A percentile compares a stretch with the other conserved stretches of the same genome.
Conservation (phyloP, 2,329 filamentous ascomycete genomes). For the Cryphonectria naterciae region DNA sequence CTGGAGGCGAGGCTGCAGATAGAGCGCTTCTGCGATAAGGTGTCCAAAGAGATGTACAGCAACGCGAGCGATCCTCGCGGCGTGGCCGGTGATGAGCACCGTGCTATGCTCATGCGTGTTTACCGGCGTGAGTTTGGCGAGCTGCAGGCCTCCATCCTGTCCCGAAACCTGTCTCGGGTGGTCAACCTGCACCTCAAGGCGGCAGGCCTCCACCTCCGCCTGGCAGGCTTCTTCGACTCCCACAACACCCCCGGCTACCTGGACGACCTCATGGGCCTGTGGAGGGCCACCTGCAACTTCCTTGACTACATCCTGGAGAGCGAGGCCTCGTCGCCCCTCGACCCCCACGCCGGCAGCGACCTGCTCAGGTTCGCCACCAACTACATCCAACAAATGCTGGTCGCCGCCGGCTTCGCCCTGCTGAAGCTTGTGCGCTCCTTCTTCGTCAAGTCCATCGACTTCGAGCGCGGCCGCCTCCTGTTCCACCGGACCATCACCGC, state of each 20-base stretch:
- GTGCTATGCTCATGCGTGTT: conserved; percentile 68
- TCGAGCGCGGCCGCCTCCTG: conserved; percentile 66
- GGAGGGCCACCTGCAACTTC: conserved; percentile 71
- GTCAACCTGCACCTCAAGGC: conserved; percentile 71
- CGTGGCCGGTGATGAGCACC: conserved; percentile 68
- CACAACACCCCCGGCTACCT: conserved; percentile 72
- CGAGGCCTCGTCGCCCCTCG: conserved; percentile 47
- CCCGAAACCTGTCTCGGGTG: conserved; percentile 60
- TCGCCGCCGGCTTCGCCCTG: conserved; percentile 78
- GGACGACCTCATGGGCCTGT: conserved; percentile 75
- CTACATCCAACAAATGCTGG: conserved; percentile 83
- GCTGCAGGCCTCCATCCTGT: conserved; percentile 63
- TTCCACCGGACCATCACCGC: conserved; percentile 73
- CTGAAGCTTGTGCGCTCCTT: conserved; percentile 79
- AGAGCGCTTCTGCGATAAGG: conserved; percentile 76
- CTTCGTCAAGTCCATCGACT: conserved; percentile 74
- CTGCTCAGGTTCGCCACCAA: conserved; percentile 71
- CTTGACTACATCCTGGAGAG: conserved; percentile 67
- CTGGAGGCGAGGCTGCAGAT: conserved; percentile 71
- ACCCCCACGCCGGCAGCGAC: conserved; percentile 52
- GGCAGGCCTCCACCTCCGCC: conserved; percentile 73
- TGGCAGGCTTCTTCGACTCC: conserved; percentile 82
- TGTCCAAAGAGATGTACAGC: conserved; percentile 79
- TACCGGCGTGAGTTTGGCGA: conserved; percentile 69
- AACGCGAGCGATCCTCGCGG: conserved; percentile 75